Base-by-base conservation (phyloP, 768 basidiomycete genomes). In the Boletus coccyginus region DNA sequence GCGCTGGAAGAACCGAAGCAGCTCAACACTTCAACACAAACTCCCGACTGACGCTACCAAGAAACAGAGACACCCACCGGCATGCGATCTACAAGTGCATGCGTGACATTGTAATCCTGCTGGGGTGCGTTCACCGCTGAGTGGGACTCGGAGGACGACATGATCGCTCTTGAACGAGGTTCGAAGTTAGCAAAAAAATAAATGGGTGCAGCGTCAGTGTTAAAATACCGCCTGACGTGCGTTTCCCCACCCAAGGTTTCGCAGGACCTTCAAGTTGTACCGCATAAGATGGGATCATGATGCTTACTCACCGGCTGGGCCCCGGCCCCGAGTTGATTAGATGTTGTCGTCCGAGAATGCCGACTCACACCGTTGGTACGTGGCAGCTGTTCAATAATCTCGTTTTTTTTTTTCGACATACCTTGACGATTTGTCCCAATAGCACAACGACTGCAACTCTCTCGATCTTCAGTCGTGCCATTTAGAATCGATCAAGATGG, bases 261-360 rank as follows among this genome's bases (percentile, higher is more conserved):
- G 40, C 61, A 59, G 56, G 53, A 42, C 19, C 7, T 24, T 43
- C n/a, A n/a, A n/a, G n/a, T 51, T n/a, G 31, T 41, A 11, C 39
- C 17, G 17, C 24, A 39, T 42, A 33, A 19, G 36, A 56, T 35
- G 45, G 44, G 36, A 38, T 14, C 46, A 44, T 45, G 50, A 32
- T 17, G 38, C 35, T 42, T 46, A 58, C 56, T 47, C 50, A 62
- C 61, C 49, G 51, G 51, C 44, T 19, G 27, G 47, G 21, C 21
- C 43, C 27, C 21, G 44, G 13, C 27, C 35, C 33, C 7, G 21
- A 32, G 11, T 59, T 40, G 44, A 40, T 27, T 14, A 47, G 39
- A 40, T 56, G 41, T 35, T 39, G 50, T 41, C 14, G 5, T 35
- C 24, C 33, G 19, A 46, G 17, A 27, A 24, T n/a, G 36, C 27